Evolutionary conservation across 179 eudicot genomes (phyloP).

Genomic region (Beta lomatogona): DNA sequence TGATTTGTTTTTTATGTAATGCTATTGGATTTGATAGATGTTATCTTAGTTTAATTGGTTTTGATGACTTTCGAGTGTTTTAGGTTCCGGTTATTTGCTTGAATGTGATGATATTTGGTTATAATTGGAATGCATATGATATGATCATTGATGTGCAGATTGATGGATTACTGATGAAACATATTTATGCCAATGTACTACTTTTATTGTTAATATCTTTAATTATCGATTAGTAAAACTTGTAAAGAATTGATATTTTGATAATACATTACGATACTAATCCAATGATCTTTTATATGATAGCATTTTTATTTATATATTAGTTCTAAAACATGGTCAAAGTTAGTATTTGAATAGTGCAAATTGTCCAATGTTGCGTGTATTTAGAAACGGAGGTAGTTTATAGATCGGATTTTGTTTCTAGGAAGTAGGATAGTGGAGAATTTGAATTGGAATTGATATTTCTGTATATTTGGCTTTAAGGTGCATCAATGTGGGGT

Average conservation of each 20-base stretch:
- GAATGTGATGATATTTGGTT: background rate
- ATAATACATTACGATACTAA: too few species aligned
- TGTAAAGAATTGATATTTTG: too few species aligned
- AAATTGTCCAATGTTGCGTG: too few species aligned
- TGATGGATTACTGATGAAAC: background rate
- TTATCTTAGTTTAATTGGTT: background rate
- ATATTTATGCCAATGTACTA: too few species aligned
- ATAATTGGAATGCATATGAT: background rate
- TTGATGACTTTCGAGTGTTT: background rate
- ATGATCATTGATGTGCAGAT: background rate
- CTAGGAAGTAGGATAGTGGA: background rate
- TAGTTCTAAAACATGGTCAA: too few species aligned
- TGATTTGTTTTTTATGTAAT: background rate
- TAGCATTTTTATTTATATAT: too few species aligned
- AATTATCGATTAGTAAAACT: too few species aligned
- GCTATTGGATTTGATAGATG: background rate
- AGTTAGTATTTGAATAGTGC: too few species aligned
- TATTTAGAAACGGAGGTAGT: too few species aligned
- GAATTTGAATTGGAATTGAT: background rate
- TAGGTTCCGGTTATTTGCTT: background rate
- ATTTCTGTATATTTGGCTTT: constrained; percentile 5
- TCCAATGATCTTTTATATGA: too few species aligned
- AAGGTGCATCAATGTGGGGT: constrained; percentile 87
- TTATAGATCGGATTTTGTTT: background rate
- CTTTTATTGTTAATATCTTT: too few species aligned